These are phyloP conservation scores for Magnolia kwangsiensis DNA, from an alignment of 164 flowering plant species.

Conservation along the genomic window DNA sequence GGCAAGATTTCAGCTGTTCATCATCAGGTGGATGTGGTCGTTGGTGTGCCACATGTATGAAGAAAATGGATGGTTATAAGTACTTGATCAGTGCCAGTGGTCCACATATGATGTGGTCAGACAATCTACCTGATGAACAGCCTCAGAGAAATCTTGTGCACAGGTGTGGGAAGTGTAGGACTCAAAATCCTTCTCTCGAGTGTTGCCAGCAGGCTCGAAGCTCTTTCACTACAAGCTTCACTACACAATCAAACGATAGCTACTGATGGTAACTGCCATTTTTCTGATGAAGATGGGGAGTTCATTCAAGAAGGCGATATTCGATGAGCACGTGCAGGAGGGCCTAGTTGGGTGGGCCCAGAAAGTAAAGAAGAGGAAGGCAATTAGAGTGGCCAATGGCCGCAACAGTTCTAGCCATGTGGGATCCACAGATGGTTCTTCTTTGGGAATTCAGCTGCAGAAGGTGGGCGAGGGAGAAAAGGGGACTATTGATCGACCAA, in stretches of 20 bases:
- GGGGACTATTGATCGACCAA: constrained; percentile 4
- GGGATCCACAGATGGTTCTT: constrained; percentile 4
- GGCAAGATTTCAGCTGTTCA: too few species aligned
- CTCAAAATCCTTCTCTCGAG: too few species aligned
- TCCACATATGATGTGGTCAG: too few species aligned
- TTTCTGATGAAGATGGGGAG: constrained; percentile 16
- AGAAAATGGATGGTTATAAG: too few species aligned
- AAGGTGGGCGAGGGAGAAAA: constrained; percentile 1
- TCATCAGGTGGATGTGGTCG: too few species aligned
- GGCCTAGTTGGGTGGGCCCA: constrained; percentile 21
- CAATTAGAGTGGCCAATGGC: neutral
- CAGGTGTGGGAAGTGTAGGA: too few species aligned
- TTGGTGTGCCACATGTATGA: too few species aligned
- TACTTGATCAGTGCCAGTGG: too few species aligned
- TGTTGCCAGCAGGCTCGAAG: neutral
- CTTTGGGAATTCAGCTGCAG: constrained; percentile 15
- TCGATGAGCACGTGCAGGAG: constrained; percentile 17
- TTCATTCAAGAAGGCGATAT: constrained; percentile 19
- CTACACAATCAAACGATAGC: neutral
- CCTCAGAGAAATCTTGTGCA: too few species aligned
- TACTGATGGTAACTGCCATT: neutral
- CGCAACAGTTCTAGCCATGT: neutral
- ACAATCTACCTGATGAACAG: too few species aligned
- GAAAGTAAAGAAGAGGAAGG: constrained; percentile 16
- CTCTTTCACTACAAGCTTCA: neutral